A percentile compares a stretch with the other conserved stretches of the same genome.
Conservation (phyloP, 2,329 filamentous ascomycete genomes). For the Hypoxylon sp. region DNA sequence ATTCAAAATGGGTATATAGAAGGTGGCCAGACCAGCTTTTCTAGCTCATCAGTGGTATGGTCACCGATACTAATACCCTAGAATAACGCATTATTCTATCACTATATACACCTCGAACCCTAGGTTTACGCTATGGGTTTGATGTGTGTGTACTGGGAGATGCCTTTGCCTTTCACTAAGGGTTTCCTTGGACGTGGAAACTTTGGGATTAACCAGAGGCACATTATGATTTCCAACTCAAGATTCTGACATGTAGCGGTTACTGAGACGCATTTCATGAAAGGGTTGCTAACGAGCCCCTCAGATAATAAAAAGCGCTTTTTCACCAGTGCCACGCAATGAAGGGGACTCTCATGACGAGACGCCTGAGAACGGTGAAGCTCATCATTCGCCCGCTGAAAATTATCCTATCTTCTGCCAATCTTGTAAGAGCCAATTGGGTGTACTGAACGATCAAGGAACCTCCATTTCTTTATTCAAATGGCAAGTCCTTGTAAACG, state of each 20-base stretch:
- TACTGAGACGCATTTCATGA: slow-evolving; percentile 20
- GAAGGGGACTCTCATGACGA: slow-evolving; percentile 31
- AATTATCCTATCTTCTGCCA: slow-evolving; percentile 59
- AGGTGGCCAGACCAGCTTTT: slow-evolving; percentile 70
- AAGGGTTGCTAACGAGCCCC: slow-evolving; percentile 33
- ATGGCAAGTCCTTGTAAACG: slow-evolving; percentile 67
- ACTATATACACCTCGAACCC: slow-evolving; percentile 56
- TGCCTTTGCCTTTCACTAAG: slow-evolving; percentile 61
- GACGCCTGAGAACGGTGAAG: slow-evolving; percentile 7
- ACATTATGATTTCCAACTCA: slow-evolving; percentile 55
- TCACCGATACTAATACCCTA: slow-evolving; percentile 80
- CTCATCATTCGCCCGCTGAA: slow-evolving; percentile 4
- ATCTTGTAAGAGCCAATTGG: slow-evolving; percentile 63
- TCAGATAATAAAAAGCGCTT: slow-evolving; percentile 27
- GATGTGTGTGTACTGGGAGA: slow-evolving; percentile 51
- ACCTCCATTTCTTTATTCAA: slow-evolving; percentile 68
- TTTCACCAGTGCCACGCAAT: slow-evolving; percentile 14
- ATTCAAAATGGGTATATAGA: slow-evolving; percentile 69
- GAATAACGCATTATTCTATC: slow-evolving; percentile 59
- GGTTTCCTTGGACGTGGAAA: slow-evolving; percentile 64
- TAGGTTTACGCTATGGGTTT: slow-evolving; percentile 60
- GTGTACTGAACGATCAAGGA: slow-evolving; percentile 62
- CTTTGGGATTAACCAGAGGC: slow-evolving; percentile 66
- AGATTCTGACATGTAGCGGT: not conserved
- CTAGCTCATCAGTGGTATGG: slow-evolving; percentile 66